Conservation (phyloP, 768 basidiomycete species). For the Chalciporus pseudorubinellus region DNA sequence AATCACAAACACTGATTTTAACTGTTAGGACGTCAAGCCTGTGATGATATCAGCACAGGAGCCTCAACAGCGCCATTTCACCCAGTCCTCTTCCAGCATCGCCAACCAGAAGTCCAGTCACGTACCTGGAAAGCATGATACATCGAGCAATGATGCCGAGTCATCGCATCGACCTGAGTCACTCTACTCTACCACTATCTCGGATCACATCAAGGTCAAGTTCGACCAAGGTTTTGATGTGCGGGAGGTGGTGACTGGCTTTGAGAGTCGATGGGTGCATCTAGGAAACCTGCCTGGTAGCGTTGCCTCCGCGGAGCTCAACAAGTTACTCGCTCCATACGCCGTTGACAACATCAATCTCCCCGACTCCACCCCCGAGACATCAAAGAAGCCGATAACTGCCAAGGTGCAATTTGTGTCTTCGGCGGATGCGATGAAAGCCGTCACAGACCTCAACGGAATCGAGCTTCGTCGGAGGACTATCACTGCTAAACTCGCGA, state of each 20-base stretch:
- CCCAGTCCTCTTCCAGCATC: background rate
- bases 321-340: slow-evolving; percentile 40
- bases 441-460: slow-evolving; percentile 51
- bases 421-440: slow-evolving; percentile 50
- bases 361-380: slow-evolving; percentile 27
- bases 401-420: slow-evolving; percentile 49
- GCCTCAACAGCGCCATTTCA: background rate
- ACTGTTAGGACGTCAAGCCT: background rate
- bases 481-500: slow-evolving; percentile 46
- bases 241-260: slow-evolving; percentile 55
- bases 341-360: slow-evolving; percentile 40
- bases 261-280: slow-evolving; percentile 64
- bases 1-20: background rate
- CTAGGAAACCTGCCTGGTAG: slow-evolving; percentile 48
- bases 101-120: background rate
- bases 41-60: background rate
- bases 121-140: background rate
- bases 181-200: slow-evolving; percentile 35
- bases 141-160: slow-evolving; percentile 1
- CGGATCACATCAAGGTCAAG: slow-evolving; percentile 55
- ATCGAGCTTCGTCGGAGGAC: slow-evolving; percentile 34
- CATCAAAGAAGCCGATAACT: slow-evolving; percentile 22
- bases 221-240: slow-evolving; percentile 63
- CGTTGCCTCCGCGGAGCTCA: slow-evolving; percentile 36
- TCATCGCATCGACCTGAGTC: slow-evolving; percentile 14